Evolutionary conservation across 2,329 filamentous ascomycete genomes (phyloP).

Genomic region (Coniosporium tulheliwenetii): DNA sequence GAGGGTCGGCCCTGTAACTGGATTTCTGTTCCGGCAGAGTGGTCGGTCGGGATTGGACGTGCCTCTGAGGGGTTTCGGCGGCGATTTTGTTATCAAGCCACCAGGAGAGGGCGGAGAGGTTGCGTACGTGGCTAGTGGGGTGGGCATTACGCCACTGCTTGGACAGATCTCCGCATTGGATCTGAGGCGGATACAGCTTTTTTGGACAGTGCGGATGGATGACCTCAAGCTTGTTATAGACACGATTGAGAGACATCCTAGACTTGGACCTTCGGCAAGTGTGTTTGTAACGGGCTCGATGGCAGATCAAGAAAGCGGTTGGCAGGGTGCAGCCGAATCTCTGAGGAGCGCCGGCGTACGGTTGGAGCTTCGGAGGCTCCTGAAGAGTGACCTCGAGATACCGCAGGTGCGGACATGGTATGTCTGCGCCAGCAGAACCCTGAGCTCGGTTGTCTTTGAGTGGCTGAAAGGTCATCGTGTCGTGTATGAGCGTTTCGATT

Average conservation of each 20-base stretch:
- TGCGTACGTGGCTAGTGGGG: constrained; percentile 57
- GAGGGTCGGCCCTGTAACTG: constrained; percentile 53
- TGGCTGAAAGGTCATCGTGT: constrained; percentile 33
- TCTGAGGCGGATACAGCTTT: constrained; percentile 33
- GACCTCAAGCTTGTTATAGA: constrained; percentile 51
- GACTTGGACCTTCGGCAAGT: constrained; percentile 35
- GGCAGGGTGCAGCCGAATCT: constrained; percentile 21
- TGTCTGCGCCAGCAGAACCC: constrained; percentile 37
- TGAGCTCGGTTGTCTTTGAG: constrained; percentile 32
- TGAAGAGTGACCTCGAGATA: constrained; percentile 26
- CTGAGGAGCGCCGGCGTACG: constrained; percentile 19
- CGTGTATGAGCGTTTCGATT: constrained; percentile 36
- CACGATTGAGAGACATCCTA: constrained; percentile 35
- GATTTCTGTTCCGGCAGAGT: constrained; percentile 45
- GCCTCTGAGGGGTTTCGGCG: constrained; percentile 58
- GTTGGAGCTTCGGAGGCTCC: constrained; percentile 30
- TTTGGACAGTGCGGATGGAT: constrained; percentile 50
- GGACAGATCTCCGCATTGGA: constrained; percentile 45
- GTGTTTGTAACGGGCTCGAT: constrained; percentile 48
- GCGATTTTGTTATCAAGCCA: constrained; percentile 35
- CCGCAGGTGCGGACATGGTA: constrained; percentile 33
- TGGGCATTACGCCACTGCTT: constrained; percentile 73
- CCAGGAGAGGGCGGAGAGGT: constrained; percentile 10
- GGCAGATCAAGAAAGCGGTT: constrained; percentile 3
- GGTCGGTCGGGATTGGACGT: constrained; percentile 40